Conservation (phyloP, 495 filamentous ascomycete species). For the Aspergillus funiculosus region DNA sequence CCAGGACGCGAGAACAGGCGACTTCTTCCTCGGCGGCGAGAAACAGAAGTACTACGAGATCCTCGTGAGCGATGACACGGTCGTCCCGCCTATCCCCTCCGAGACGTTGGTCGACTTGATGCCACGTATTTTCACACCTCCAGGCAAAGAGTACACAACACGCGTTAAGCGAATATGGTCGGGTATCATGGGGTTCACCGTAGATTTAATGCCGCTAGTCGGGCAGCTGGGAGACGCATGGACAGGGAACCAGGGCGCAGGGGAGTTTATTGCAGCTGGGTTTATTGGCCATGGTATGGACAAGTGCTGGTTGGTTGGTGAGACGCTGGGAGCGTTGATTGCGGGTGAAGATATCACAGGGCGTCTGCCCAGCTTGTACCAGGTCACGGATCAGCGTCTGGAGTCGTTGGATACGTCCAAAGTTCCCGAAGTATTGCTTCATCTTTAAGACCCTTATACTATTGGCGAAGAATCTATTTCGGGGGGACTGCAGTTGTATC, state of each 20-base stretch:
- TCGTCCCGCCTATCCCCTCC: background rate
- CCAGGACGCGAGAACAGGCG: background rate
- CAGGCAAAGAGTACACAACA: background rate
- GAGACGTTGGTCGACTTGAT: background rate
- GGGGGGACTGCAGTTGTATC: too few relatives aligned
- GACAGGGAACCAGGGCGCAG: background rate
- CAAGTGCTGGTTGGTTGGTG: constrained; percentile 1
- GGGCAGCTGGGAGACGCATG: background rate
- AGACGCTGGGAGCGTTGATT: too few relatives aligned
- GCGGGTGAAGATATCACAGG: too few relatives aligned
- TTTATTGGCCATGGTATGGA: constrained; percentile 1
- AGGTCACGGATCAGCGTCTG: too few relatives aligned
- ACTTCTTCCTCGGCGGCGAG: background rate
- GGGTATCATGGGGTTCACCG: background rate
- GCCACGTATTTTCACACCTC: background rate
- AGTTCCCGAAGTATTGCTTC: too few relatives aligned
- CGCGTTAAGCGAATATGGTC: background rate
- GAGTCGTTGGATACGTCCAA: too few relatives aligned
- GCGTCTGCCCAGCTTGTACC: too few relatives aligned
- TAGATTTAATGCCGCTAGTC: background rate
- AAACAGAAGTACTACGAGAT: background rate
- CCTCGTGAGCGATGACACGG: background rate
- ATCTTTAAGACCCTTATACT: too few relatives aligned
- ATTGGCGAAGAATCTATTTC: too few relatives aligned
- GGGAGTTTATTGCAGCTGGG: background rate